Base-by-base conservation (phyloP, 805 yeast genomes). In the Aciculoconidium aculeatum region DNA sequence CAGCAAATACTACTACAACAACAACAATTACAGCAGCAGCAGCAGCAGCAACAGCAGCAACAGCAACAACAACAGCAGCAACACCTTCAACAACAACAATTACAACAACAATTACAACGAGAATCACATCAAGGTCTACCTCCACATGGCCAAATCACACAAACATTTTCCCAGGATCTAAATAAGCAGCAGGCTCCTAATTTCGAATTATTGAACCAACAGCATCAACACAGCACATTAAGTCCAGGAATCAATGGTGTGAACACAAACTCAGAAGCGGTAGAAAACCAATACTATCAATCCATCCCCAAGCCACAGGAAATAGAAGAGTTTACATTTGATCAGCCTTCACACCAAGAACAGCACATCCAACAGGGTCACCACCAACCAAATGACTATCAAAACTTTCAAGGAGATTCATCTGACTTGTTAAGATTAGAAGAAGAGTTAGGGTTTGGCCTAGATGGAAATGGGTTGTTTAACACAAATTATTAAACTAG, bases 251-350 rank as follows among this genome's bases (percentile, higher is more conserved):
- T 47, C 14, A 35, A 45, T 30, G 33, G 25, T 2, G 40, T 39
- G 13, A 36, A 39, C 23, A 50, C 54, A 25, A 44, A 46, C 22
- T 49, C 51, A 2, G 31, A 36, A 2, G 47, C 44, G 14, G 28
- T 49, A 19, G 51, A 47, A 21, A 28, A 50, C 16, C 56, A 49
- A 39, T 55, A 51, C 39, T 61, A 60, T 33, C 57, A 53, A 21
- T 40, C 54, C 9, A 53, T 61, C 28, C 70, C 70, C 18, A 63
- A 60, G 39, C 70, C 70, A 1, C 68, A 65, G 36, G 70, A 62
- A 29, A 32, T 64, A 9, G 61, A 61, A 20, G 67, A 64, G 23
- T 63, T 64, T 31, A 36, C 57, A 5, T 31, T 21, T 16, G 34
- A 31, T 13, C 11, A 8, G 30, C 12, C 29, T 28, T 14, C 30